Evolutionary conservation across 345 rosid species (phyloP), one percentile per base, ranked within the genome.

Genomic region (Geranium rotundifolium): DNA sequence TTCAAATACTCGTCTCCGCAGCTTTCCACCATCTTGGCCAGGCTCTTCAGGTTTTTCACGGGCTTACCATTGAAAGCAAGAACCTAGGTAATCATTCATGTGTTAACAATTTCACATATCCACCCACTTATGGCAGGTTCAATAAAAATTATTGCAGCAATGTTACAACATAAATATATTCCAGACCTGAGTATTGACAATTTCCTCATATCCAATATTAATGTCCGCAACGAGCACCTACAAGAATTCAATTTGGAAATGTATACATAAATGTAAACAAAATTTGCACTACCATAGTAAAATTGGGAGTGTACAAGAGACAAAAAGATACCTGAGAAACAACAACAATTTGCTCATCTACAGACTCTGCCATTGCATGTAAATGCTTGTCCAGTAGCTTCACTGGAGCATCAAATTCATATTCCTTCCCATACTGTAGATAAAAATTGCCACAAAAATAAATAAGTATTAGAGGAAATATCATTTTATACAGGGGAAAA

Each of bases 211-310:
- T 71, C n/a, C n/a, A n/a, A n/a, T n/a, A n/a, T n/a, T n/a, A n/a
- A n/a, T n/a, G n/a, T n/a, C n/a, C n/a, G n/a, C 98, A 59, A 92
- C 96, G 65, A 92, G 98, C 68, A 92, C 98, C 96, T 89, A 68
- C 60, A 65, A 59, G 63, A 46, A 27, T 49, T 63, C 29, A 50
- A 63, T 20, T 19, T 3, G 23, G 4, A 58, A 46, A 62, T 27
- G 29, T 8, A 65, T 61, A 29, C 13, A 37, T 55, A 58, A 27
- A 54, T 0, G 23, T n/a, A n/a, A 58, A 29, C 17, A 59, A 17
- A 64, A 14, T 23, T 19, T 37, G 14, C 46, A 41, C 59, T 34
- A 23, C 37, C 66, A 50, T 29, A 30, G 3, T 8, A 29, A 52
- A 5, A 55, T 49, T 13, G 18, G 41, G 18, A 30, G 16, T 56